phyloP scores from a whole-genome alignment of 2,329 filamentous ascomycete genomes.

The Tolypocladium ophioglossoides region DNA sequence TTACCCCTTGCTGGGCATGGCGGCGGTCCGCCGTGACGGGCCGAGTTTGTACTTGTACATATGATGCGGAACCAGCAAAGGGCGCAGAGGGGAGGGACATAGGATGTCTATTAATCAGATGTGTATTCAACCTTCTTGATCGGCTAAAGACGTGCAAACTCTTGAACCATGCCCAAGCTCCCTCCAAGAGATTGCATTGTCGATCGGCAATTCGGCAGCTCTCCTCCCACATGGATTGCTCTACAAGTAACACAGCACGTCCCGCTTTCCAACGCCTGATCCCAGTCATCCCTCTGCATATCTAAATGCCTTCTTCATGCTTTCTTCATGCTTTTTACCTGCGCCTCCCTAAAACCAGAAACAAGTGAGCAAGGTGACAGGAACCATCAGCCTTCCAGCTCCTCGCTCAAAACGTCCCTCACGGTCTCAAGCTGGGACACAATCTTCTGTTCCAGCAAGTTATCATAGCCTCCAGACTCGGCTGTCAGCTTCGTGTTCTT shows the following conservation, averaged over 20 bases:
- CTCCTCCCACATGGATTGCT: background rate
- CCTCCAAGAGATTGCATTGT: background rate
- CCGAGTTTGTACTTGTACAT: constrained; percentile 1
- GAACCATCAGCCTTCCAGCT: constrained; percentile 24
- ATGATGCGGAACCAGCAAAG: background rate
- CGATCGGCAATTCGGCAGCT: background rate
- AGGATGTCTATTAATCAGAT: background rate
- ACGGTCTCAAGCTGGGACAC: constrained; percentile 56
- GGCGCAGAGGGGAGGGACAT: background rate
- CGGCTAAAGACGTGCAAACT: background rate
- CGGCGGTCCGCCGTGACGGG: background rate
- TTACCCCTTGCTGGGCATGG: background rate
- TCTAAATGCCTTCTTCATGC: constrained; percentile 1
- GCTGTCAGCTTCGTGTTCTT: constrained; percentile 25
- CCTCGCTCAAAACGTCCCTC: constrained; percentile 42
- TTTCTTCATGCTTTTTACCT: background rate
- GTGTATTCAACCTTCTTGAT: background rate
- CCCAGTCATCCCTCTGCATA: constrained; percentile 2
- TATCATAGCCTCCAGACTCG: constrained; percentile 37
- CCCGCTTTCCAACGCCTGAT: constrained; percentile 8
- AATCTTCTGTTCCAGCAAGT: constrained; percentile 64
- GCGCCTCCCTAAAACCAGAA: background rate
- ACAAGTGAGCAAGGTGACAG: background rate
- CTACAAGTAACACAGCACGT: background rate
- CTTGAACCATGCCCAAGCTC: background rate